These are phyloP conservation scores for Globisporangium cylindrosporum DNA, from an alignment of 352 stramenopile genomes.

Conservation along the genomic window DNA sequence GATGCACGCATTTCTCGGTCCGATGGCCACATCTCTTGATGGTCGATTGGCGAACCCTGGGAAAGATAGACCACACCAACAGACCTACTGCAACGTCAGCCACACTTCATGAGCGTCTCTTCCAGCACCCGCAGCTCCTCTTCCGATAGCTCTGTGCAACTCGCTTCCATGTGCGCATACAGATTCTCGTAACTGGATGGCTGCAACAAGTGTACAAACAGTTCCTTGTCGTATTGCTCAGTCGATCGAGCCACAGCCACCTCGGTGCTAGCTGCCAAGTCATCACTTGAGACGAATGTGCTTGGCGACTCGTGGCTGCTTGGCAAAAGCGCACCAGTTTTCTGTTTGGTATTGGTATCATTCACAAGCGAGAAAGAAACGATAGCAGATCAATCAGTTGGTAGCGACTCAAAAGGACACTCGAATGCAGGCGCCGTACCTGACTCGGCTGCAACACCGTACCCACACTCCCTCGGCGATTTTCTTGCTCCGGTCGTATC, in stretches of 20 bases:
- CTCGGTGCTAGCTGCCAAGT: neutral
- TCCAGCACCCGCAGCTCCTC: conserved; percentile 28
- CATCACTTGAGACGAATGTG: neutral
- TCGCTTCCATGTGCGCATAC: neutral
- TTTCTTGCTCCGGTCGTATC: too few relatives aligned
- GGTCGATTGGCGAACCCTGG: neutral
- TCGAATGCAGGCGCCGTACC: too few relatives aligned
- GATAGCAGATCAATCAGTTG: too few relatives aligned
- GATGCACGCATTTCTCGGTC: neutral
- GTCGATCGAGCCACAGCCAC: neutral
- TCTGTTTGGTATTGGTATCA: too few relatives aligned
- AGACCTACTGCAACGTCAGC: neutral
- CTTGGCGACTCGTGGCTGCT: neutral
- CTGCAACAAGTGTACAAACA: neutral
- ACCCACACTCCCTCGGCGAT: too few relatives aligned
- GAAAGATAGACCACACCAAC: neutral
- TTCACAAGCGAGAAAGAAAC: too few relatives aligned
- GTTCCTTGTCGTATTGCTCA: neutral
- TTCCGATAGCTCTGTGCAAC: conserved; percentile 16
- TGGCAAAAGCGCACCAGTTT: neutral
- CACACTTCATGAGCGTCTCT: conserved; percentile 22
- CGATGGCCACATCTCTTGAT: neutral
- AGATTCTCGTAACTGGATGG: conserved; percentile 16
- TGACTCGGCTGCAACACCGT: too few relatives aligned
- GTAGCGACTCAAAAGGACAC: too few relatives aligned